A percentile compares a stretch with the other conserved stretches of the same genome.
phyloP scores from a whole-genome alignment of 2,329 filamentous ascomycete genomes.

The Aspergillus sp. region DNA sequence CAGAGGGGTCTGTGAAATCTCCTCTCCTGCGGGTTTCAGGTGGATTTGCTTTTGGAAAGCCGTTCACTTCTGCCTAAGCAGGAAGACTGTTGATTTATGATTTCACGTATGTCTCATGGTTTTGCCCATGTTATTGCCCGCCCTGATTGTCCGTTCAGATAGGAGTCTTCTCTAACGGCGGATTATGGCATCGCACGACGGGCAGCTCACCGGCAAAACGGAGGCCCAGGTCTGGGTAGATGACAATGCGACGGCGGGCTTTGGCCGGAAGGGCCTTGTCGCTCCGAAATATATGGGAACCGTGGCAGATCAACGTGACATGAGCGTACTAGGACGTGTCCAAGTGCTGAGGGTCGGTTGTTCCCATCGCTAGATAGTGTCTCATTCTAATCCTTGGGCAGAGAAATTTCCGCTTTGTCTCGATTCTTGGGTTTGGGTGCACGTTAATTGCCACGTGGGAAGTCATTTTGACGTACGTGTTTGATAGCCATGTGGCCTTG shows the following conservation, averaged over 20 bases:
- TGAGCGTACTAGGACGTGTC: slow-evolving; percentile 38
- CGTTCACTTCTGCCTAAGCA: background rate
- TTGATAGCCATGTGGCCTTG: slow-evolving; percentile 10
- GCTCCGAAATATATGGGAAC: slow-evolving; percentile 39
- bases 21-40: too few relatives aligned
- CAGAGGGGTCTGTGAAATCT: background rate
- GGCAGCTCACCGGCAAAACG: background rate
- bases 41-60: background rate
- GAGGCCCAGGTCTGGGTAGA: background rate
- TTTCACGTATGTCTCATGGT: background rate
- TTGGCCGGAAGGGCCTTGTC: slow-evolving; percentile 27
- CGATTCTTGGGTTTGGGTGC: slow-evolving; percentile 46
- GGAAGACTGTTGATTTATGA: background rate
- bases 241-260: slow-evolving; percentile 17
- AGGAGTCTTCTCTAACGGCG: too few relatives aligned
- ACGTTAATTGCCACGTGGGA: slow-evolving; percentile 47
- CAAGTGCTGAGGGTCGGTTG: slow-evolving; percentile 38
- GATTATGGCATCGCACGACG: background rate
- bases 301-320: slow-evolving; percentile 35
- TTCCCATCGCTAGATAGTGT: slow-evolving; percentile 1
- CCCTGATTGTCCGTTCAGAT: background rate
- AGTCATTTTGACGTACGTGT: slow-evolving; percentile 38
- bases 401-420: slow-evolving; percentile 47
- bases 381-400: slow-evolving; percentile 15
- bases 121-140: background rate